Evolutionary conservation across 306 rosid species (phyloP).

Genomic region (Boehmeria nivea): DNA sequence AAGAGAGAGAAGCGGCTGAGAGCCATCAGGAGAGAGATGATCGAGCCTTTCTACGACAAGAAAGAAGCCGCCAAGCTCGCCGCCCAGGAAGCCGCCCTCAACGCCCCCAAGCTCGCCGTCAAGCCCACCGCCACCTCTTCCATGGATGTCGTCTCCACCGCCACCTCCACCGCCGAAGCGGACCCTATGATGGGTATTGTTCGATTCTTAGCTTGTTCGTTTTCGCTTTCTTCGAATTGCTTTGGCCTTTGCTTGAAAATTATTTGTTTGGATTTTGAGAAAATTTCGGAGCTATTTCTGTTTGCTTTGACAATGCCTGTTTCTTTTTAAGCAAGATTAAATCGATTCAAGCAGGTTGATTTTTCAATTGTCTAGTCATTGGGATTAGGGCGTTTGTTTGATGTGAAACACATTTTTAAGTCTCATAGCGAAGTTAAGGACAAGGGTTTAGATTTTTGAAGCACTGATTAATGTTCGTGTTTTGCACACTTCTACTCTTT

Average conservation of each 20-base stretch:
- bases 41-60: conserved; percentile 72
- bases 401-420: too few relatives aligned
- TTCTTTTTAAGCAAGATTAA: too few relatives aligned
- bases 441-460: too few relatives aligned
- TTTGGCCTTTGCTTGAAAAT: background rate
- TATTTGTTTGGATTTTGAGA: background rate
- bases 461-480: too few relatives aligned
- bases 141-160: conserved; percentile 46
- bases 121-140: conserved; percentile 25
- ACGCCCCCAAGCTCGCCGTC: conserved; percentile 80
- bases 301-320: too few relatives aligned
- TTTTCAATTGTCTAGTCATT: too few relatives aligned
- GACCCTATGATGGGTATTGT: conserved; percentile 32
- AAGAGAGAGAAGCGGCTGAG: conserved; percentile 87
- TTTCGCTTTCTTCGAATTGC: background rate
- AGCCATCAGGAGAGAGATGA: conserved; percentile 82
- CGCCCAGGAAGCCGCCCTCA: conserved; percentile 84
- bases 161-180: conserved; percentile 17
- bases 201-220: conserved; percentile 6
- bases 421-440: too few relatives aligned
- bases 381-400: too few relatives aligned
- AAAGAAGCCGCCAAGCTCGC: conserved; percentile 89
- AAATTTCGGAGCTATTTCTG: too few relatives aligned
- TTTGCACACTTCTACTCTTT: too few relatives aligned
- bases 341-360: too few relatives aligned